Percentiles rank a stretch among this genome's conserved stretches.
phyloP scores from a whole-genome alignment of 768 basidiomycete species.

The Termitomyces titanicus region DNA sequence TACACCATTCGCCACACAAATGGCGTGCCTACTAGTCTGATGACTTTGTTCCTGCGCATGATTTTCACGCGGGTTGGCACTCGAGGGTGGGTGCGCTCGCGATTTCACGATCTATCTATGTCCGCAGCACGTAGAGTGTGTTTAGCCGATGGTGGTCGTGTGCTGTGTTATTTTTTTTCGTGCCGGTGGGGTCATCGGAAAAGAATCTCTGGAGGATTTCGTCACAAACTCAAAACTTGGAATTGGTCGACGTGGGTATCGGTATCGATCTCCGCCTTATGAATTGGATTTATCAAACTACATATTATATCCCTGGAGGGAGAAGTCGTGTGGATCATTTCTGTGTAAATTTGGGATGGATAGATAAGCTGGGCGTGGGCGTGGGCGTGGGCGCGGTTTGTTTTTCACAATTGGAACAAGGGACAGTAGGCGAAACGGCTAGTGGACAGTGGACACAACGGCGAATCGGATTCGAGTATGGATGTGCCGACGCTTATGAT shows the following conservation, averaged over 20 bases:
- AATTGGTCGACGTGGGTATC: background rate
- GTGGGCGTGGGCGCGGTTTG: too few species aligned
- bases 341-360: too few species aligned
- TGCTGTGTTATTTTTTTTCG: background rate
- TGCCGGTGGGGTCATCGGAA: background rate
- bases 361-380: too few species aligned
- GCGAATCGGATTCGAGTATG: background rate
- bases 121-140: slow-evolving; percentile 1
- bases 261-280: background rate
- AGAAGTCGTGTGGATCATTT: too few species aligned
- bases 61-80: background rate
- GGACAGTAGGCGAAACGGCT: too few species aligned
- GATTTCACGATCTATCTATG: slow-evolving; percentile 1
- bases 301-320: too few species aligned
- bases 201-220: background rate
- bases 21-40: background rate
- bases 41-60: background rate
- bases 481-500: background rate
- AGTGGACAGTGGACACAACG: background rate
- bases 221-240: background rate
- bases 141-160: too few species aligned
- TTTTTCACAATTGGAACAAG: slow-evolving; percentile 1
- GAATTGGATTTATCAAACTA: too few species aligned
- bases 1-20: background rate
- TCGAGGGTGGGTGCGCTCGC: background rate